These are phyloP conservation scores for Spathaspora hagerdaliae DNA, from an alignment of 805 yeast species.

Conservation along the genomic window DNA sequence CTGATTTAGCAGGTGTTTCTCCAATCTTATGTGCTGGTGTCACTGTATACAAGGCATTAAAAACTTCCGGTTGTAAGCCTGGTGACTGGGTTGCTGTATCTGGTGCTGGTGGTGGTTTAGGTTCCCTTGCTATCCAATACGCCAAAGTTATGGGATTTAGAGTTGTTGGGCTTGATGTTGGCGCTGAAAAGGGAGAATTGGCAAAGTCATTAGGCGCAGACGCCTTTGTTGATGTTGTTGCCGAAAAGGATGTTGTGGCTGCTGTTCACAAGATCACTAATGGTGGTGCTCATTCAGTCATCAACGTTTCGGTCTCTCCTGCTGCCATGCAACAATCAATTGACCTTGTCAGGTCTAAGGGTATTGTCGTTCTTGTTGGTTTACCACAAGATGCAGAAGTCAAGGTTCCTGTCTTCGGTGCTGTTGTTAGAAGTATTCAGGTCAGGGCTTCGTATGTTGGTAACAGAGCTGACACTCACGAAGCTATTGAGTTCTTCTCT, in stretches of 20 bases:
- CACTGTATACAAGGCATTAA: constrained; percentile 86
- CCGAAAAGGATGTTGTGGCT: constrained; percentile 49
- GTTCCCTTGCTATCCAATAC: constrained; percentile 69
- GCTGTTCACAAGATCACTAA: constrained; percentile 54
- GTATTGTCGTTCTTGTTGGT: constrained; percentile 49
- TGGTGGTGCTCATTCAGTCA: constrained; percentile 76
- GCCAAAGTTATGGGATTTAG: constrained; percentile 76
- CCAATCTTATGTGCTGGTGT: constrained; percentile 91
- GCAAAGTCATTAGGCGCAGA: constrained; percentile 64
- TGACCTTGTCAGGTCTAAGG: constrained; percentile 38
- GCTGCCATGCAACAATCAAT: constrained; percentile 60
- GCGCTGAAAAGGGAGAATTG: constrained; percentile 55
- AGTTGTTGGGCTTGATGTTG: constrained; percentile 70
- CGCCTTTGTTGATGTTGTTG: constrained; percentile 55
- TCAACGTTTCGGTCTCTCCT: constrained; percentile 73
- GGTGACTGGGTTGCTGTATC: constrained; percentile 76
- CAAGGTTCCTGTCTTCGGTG: constrained; percentile 64
- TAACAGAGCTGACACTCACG: constrained; percentile 81
- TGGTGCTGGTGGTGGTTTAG: constrained; percentile 81
- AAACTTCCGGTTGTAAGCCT: constrained; percentile 65
- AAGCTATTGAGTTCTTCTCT: constrained; percentile 70
- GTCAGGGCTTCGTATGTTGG: constrained; percentile 86
- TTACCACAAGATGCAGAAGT: constrained; percentile 78
- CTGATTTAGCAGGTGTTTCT: constrained; percentile 71
- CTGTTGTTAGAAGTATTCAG: constrained; percentile 68